These are phyloP conservation scores for Oryza nivara DNA, from an alignment of 176 grass and related monocot species.

Conservation along the genomic window DNA sequence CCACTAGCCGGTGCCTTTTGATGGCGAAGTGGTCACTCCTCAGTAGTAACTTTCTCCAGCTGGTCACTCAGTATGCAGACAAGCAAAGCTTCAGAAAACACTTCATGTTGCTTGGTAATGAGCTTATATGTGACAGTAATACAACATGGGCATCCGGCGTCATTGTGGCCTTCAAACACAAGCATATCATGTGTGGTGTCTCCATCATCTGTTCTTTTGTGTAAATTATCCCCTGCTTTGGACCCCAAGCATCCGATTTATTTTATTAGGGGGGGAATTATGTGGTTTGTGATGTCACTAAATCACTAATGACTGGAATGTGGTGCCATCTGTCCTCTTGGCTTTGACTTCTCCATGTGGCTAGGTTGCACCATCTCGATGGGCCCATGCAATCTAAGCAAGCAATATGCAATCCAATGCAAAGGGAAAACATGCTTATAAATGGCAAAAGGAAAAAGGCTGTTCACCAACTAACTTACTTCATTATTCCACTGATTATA, in stretches of 20 bases:
- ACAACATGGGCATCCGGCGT: not conserved
- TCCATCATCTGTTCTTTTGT: not conserved
- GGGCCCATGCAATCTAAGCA: conserved; percentile 50
- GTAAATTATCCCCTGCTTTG: not conserved
- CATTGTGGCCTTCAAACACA: conserved; percentile 22
- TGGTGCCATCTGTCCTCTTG: conserved; percentile 21
- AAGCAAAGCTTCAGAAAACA: not conserved
- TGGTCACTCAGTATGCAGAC: not conserved
- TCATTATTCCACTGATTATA: conserved; percentile 17
- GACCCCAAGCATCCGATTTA: not conserved
- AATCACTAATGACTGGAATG: conserved; percentile 38
- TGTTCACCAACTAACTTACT: not conserved
- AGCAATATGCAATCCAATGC: conserved; percentile 4
- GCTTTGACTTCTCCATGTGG: conserved; percentile 15
- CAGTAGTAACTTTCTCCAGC: conserved; percentile 9
- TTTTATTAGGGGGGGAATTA: not conserved
- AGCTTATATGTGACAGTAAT: not conserved
- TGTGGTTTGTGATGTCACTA: conserved; percentile 30
- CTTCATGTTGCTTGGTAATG: not conserved
- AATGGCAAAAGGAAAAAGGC: not conserved
- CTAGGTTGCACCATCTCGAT: not conserved
- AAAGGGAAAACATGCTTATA: not conserved
- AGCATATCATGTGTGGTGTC: conserved; percentile 16
- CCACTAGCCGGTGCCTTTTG: conserved; percentile 29
- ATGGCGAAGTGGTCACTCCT: not conserved